Percentiles rank a stretch among this genome's conserved stretches.
These are phyloP conservation scores for Flaveria floridana DNA, from an alignment of 140 eudicot genomes.

Conservation along the genomic window DNA sequence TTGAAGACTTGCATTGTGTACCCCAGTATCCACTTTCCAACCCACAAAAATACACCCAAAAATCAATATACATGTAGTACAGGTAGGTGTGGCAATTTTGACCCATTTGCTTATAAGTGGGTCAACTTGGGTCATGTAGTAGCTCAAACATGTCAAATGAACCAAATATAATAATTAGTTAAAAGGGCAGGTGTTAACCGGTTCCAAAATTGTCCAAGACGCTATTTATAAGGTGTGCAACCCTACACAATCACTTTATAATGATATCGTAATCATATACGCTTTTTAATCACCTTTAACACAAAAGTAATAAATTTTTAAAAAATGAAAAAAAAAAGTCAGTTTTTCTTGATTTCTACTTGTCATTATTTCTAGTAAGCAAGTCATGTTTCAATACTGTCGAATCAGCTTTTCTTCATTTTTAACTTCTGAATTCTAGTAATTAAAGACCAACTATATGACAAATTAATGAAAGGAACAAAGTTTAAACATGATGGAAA, in stretches of 20 bases:
- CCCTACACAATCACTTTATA: neutral
- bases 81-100: neutral
- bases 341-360: no score
- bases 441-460: no score
- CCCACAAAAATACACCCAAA: constrained; percentile 14
- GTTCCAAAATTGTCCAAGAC: neutral
- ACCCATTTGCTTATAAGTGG: neutral
- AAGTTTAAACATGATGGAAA: no score
- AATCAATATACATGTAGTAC: constrained; percentile 7
- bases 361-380: no score
- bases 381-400: no score
- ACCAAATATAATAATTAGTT: no score
- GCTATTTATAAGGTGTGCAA: neutral
- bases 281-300: neutral
- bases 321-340: no score
- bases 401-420: no score
- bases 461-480: no score
- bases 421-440: no score
- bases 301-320: neutral
- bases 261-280: neutral
- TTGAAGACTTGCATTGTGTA: constrained; percentile 62
- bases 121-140: neutral
- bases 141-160: neutral
- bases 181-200: neutral
- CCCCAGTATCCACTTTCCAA: constrained; percentile 85